phyloP scores from a whole-genome alignment of 2,329 filamentous ascomycete genomes.

The Sarocladium strictum region DNA sequence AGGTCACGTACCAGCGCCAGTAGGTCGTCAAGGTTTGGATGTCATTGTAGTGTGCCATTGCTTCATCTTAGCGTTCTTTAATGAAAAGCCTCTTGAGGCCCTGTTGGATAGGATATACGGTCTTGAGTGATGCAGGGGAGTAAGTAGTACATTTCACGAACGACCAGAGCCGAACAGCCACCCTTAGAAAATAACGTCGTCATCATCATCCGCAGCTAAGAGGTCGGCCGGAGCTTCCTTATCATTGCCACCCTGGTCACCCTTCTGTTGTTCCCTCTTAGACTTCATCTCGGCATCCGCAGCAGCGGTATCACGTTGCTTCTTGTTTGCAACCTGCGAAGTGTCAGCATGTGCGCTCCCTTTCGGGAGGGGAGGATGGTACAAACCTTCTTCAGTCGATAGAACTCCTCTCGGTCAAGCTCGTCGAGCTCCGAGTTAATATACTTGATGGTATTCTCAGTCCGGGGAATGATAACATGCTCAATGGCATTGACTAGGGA shows the following conservation, averaged over 20 bases:
- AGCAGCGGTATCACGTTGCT: conserved; percentile 68
- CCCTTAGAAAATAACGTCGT: conserved; percentile 76
- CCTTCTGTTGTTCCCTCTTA: conserved; percentile 49
- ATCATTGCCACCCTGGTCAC: conserved; percentile 21
- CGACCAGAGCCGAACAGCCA: conserved; percentile 10
- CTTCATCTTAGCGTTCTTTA: neutral
- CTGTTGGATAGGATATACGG: neutral
- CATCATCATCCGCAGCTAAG: conserved; percentile 68
- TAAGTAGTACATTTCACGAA: neutral
- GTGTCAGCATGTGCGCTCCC: conserved; percentile 1
- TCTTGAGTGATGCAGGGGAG: neutral
- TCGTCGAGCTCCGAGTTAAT: conserved; percentile 99
- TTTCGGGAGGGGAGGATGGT: neutral
- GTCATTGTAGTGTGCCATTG: neutral
- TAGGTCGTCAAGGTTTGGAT: conserved; percentile 31
- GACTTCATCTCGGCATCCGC: conserved; percentile 71
- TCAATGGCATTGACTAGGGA: conserved; percentile 83
- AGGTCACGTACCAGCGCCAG: conserved; percentile 94
- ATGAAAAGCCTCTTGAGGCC: neutral
- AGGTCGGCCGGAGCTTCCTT: conserved; percentile 53
- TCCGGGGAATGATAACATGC: conserved; percentile 94
- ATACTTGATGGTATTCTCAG: conserved; percentile 99
- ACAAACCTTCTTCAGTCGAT: conserved; percentile 78
- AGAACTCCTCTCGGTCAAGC: conserved; percentile 96
- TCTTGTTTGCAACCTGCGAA: conserved; percentile 67